Evolutionary conservation across 805 yeast genomes (phyloP), one percentile per base, ranked within the genome.

Genomic region (Metschnikowia rubicola): DNA sequence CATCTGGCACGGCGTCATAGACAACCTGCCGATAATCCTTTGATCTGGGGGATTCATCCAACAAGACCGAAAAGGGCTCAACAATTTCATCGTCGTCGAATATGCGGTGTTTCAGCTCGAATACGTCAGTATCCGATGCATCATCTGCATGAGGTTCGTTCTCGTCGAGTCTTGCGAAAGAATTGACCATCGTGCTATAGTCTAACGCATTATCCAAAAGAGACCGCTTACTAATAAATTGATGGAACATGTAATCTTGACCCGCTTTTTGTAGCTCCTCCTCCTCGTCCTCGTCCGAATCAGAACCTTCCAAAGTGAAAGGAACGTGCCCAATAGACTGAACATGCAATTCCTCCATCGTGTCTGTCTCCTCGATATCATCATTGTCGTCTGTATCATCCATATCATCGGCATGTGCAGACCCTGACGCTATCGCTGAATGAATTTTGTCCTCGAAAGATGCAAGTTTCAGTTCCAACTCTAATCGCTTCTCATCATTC

Each of bases 111-210:
- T 36, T 47, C 48, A 39, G 44, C 35, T 17, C 19, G 8, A 35
- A 13, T n/a, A 12, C 29, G 21, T 32, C 32, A 33, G 13, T 29
- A 15, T 10, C 17, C 26, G 11, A 36, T 36, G 13, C 40, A 12
- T 37, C 40, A 3, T 39, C 43, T 15, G 30, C 34, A 13, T 34
- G 29, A 4, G 12, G 10, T 17, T 26, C 41, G 10, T 28, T 6
- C 9, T 19, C 30, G 30, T 54, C 57, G 10, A 47, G 32, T 29
- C 57, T 37, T 39, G 47, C 50, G 30, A 52, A 52, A 7, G 56
- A 37, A 32, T 52, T 50, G 1, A 37, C 39, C n/a, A 40, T 42
- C 31, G 58, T 50, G 40, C 64, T 61, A 50, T 56, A 62, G 44
- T 67, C 48, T 2, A 28, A 11, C 5, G 13, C n/a, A 5, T 38